A percentile compares a stretch with the other conserved stretches of the same genome.
phyloP scores from a whole-genome alignment of 768 basidiomycete genomes.

The Amanita brunnescens region DNA sequence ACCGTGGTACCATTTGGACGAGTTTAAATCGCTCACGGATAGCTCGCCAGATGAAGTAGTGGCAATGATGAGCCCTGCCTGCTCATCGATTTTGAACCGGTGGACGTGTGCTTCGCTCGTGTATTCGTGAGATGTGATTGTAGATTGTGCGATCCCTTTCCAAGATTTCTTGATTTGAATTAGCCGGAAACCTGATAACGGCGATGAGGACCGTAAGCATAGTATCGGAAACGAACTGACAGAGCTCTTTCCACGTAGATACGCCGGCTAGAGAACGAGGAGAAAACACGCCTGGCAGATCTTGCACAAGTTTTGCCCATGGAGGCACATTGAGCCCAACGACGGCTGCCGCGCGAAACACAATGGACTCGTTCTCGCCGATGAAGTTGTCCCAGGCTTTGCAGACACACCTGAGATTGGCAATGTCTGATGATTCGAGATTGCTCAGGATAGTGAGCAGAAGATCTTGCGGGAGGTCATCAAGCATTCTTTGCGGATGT shows the following conservation, averaged over 20 bases:
- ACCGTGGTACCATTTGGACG: conserved; percentile 2
- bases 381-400: conserved; percentile 41
- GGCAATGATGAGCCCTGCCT: conserved; percentile 47
- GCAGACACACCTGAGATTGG: conserved; percentile 27
- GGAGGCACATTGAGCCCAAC: conserved; percentile 38
- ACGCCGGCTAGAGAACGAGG: conserved; percentile 29
- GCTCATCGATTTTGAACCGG: conserved; percentile 71
- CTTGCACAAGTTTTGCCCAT: conserved; percentile 17
- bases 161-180: conserved; percentile 41
- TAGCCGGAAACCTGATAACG: conserved; percentile 33
- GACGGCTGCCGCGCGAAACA: conserved; percentile 53
- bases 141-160: conserved; percentile 41
- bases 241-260: conserved; percentile 49
- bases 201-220: conserved; percentile 1
- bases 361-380: conserved; percentile 31
- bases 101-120: conserved; percentile 41
- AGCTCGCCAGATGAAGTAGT: conserved; percentile 48
- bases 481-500: too few species aligned
- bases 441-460: conserved; percentile 39
- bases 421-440: conserved; percentile 39
- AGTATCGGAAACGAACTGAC: conserved; percentile 29
- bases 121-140: conserved; percentile 22
- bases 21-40: conserved; percentile 43
- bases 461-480: conserved; percentile 53
- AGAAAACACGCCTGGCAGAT: conserved; percentile 23